These are phyloP conservation scores for Smallanthus sonchifolius DNA, from an alignment of 129 eudicot genomes.

Conservation along the genomic window DNA sequence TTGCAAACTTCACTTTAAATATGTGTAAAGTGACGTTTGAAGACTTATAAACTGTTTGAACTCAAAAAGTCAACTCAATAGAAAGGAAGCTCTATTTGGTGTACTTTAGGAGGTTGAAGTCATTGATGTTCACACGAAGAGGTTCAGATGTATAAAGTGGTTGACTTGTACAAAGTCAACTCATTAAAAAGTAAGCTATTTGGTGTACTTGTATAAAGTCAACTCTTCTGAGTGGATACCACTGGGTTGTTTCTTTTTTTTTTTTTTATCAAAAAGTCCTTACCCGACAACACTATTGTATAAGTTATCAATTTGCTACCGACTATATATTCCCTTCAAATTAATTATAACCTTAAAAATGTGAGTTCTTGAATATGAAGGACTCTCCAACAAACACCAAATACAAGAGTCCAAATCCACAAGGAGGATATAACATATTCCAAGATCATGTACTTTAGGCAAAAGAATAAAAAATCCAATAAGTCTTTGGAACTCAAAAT, in stretches of 20 bases:
- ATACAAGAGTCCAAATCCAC: slow-evolving; percentile 20
- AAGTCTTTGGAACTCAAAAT: not conserved
- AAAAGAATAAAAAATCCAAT: not conserved
- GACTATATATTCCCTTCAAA: not conserved
- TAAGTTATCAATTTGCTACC: no score
- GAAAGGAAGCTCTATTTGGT: not conserved
- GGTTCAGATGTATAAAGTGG: slow-evolving; percentile 7
- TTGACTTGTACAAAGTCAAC: not conserved
- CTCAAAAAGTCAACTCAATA: slow-evolving; percentile 4
- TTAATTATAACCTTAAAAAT: not conserved
- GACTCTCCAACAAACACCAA: slow-evolving; percentile 4
- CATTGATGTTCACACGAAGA: not conserved
- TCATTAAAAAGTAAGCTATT: no score
- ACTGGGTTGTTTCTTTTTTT: no score
- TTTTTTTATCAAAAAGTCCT: no score
- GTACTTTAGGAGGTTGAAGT: slow-evolving; percentile 10
- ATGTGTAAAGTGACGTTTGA: not conserved
- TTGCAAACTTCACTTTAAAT: not conserved
- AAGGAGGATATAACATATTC: slow-evolving; percentile 1
- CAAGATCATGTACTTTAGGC: slow-evolving; percentile 1
- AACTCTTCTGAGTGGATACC: no score
- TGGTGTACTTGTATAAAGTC: no score
- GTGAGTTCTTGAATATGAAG: not conserved
- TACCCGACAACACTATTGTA: no score
- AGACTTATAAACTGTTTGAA: no score